Percentiles rank a stretch among this genome's conserved stretches.
Conservation (phyloP, 371 early-diverging fungal genomes). For the Mucor velutinosus region DNA sequence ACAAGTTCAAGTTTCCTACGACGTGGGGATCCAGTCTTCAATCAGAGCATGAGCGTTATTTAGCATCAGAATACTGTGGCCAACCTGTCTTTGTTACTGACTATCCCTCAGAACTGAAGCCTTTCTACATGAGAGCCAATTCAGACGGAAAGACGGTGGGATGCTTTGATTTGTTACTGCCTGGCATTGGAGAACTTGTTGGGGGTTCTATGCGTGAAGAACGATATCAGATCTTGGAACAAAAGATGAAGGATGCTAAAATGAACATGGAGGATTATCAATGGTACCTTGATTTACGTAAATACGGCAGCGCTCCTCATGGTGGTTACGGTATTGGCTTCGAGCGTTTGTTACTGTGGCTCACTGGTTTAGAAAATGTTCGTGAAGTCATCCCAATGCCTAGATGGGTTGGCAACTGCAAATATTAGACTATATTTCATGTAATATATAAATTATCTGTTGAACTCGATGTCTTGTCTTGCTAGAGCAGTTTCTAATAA, state of each 20-base stretch:
- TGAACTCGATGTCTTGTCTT: too few species aligned
- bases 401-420: conserved; percentile 60
- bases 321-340: conserved; percentile 96
- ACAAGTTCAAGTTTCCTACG: conserved; percentile 65
- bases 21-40: conserved; percentile 82
- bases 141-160: conserved; percentile 69
- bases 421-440: conserved; percentile 29
- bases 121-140: conserved; percentile 91
- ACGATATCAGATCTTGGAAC: conserved; percentile 53
- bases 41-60: conserved; percentile 87
- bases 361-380: conserved; percentile 84
- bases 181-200: conserved; percentile 87
- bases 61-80: conserved; percentile 69
- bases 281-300: conserved; percentile 90
- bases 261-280: conserved; percentile 69
- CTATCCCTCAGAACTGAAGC: conserved; percentile 83
- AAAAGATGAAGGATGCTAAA: conserved; percentile 58
- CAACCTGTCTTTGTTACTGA: conserved; percentile 91
- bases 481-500: too few species aligned
- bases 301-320: conserved; percentile 85
- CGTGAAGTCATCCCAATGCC: conserved; percentile 88
- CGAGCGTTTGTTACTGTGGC: conserved; percentile 78
- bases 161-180: conserved; percentile 87
- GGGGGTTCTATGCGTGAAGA: conserved; percentile 93
- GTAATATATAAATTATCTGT: too few species aligned